These are phyloP conservation scores for Heritiera fomes DNA, from an alignment of 345 rosid species.

Conservation along the genomic window DNA sequence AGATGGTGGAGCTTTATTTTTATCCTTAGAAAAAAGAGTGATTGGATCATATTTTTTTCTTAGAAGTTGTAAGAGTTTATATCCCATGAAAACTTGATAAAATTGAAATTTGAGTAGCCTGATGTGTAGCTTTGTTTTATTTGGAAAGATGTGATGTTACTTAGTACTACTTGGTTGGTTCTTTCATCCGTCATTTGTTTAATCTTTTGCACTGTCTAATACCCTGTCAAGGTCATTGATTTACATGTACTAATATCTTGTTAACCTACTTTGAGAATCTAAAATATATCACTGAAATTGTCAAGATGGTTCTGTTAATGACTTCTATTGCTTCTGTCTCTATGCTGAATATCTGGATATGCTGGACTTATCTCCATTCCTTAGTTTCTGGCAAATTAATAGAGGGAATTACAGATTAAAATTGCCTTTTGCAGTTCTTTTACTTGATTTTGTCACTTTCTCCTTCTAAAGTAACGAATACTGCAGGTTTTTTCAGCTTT, in stretches of 20 bases:
- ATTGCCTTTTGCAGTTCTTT: constrained; percentile 5
- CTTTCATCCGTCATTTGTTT: background rate
- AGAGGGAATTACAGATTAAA: background rate
- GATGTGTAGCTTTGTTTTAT: background rate
- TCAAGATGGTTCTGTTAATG: background rate
- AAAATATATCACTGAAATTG: constrained; percentile 5
- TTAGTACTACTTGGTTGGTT: background rate
- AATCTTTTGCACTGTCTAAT: background rate
- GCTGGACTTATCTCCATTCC: background rate
- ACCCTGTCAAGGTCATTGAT: background rate
- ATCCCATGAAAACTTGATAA: background rate
- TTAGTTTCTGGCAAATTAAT: background rate
- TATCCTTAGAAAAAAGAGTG: background rate
- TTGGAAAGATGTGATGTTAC: background rate
- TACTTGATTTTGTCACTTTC: constrained; percentile 15
- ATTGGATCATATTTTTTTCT: background rate
- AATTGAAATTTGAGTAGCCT: background rate
- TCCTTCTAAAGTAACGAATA: constrained; percentile 34
- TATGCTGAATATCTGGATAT: background rate
- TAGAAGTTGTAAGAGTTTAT: background rate
- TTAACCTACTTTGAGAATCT: constrained; percentile 10
- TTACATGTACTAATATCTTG: background rate
- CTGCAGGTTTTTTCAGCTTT: constrained; percentile 99
- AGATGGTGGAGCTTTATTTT: background rate
- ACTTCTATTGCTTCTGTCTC: background rate